phyloP scores from a whole-genome alignment of 768 basidiomycete genomes.

The Russula ochroleuca region DNA sequence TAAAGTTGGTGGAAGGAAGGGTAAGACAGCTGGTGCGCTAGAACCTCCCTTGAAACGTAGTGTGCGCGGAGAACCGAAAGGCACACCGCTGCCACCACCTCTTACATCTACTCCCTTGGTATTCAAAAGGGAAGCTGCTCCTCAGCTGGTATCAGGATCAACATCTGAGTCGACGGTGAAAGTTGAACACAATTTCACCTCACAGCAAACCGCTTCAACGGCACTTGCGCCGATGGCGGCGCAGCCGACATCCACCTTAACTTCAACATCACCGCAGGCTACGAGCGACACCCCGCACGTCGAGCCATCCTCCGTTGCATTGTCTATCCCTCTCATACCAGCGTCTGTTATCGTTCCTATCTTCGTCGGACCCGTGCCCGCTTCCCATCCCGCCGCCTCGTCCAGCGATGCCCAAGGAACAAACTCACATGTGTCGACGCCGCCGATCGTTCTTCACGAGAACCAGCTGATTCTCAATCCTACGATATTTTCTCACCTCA shows the following conservation, averaged over 20 bases:
- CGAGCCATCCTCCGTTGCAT: slow-evolving; percentile 11
- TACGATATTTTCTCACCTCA: slow-evolving; percentile 73
- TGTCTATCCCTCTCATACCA: slow-evolving; percentile 32
- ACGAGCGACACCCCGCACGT: background rate
- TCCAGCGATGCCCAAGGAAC: slow-evolving; percentile 38
- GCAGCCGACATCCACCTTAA: slow-evolving; percentile 21
- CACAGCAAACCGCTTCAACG: slow-evolving; percentile 19
- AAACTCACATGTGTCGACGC: slow-evolving; percentile 34
- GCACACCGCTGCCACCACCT: slow-evolving; percentile 59
- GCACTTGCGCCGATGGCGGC: background rate
- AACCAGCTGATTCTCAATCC: slow-evolving; percentile 83
- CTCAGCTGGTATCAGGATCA: slow-evolving; percentile 18
- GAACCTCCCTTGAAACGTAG: slow-evolving; percentile 70
- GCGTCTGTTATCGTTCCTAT: slow-evolving; percentile 67
- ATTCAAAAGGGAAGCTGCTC: slow-evolving; percentile 39
- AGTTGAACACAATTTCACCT: slow-evolving; percentile 25
- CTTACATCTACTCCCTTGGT: slow-evolving; percentile 60
- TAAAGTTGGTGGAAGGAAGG: slow-evolving; percentile 52
- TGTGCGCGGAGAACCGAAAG: slow-evolving; percentile 59
- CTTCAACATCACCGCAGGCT: slow-evolving; percentile 20
- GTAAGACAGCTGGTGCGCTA: slow-evolving; percentile 44
- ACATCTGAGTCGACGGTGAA: slow-evolving; percentile 28
- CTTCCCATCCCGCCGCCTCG: slow-evolving; percentile 53
- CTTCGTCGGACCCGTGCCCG: slow-evolving; percentile 65
- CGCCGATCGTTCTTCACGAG: slow-evolving; percentile 78